Evolutionary conservation across 371 early-diverging fungal species (phyloP).

Genomic region (Lichtheimia hyalospora): DNA sequence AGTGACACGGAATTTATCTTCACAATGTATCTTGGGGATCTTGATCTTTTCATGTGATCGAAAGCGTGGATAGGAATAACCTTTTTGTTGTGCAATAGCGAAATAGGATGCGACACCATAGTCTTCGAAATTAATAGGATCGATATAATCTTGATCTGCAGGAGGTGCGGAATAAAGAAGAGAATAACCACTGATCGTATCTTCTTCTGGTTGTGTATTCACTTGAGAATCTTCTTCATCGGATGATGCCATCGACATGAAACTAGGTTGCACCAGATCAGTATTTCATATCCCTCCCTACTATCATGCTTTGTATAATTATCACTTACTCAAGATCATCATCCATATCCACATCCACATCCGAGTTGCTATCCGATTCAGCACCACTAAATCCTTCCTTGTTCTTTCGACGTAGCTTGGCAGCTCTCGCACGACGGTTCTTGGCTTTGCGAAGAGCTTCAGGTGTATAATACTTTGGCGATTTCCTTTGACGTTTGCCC

Average conservation of each 20-base stretch:
- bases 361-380: constrained; percentile 20
- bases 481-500: constrained; percentile 37
- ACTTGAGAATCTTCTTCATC: constrained; percentile 21
- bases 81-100: constrained; percentile 63
- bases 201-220: constrained; percentile 27
- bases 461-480: constrained; percentile 28
- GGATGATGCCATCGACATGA: constrained; percentile 22
- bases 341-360: constrained; percentile 25
- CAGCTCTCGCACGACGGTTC: constrained; percentile 12
- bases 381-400: constrained; percentile 10
- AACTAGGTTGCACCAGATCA: not conserved
- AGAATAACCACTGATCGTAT: constrained; percentile 43
- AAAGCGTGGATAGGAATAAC: constrained; percentile 65
- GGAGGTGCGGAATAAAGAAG: constrained; percentile 37
- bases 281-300: not conserved
- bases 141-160: constrained; percentile 38
- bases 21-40: constrained; percentile 60
- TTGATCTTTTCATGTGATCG: constrained; percentile 57
- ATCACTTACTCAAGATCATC: constrained; percentile 36
- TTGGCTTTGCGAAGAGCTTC: constrained; percentile 13
- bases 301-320: not conserved
- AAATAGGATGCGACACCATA: constrained; percentile 52
- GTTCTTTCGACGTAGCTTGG: constrained; percentile 15
- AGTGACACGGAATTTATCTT: constrained; percentile 61
- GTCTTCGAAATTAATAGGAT: constrained; percentile 35